Conservation (phyloP, 192 early-diverging fungal genomes). For the Umbelopsis sp. region DNA sequence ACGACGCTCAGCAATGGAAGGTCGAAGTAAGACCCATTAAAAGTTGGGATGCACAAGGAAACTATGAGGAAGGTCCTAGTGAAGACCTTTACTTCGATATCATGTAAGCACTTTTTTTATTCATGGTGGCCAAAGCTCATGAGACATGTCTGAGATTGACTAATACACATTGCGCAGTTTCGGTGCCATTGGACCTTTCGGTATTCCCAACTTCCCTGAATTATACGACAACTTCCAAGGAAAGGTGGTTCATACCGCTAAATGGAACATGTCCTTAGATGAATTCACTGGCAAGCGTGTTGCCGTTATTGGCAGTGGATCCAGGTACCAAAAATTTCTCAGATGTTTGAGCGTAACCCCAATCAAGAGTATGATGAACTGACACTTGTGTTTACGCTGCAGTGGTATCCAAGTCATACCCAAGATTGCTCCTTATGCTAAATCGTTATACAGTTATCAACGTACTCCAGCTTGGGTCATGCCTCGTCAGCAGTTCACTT, state of each 20-base stretch:
- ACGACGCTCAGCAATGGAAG: constrained; percentile 42
- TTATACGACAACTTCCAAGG: constrained; percentile 56
- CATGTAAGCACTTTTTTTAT: constrained; percentile 23
- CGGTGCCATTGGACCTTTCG: constrained; percentile 51
- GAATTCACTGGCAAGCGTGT: constrained; percentile 49
- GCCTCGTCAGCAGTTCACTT: constrained; percentile 38
- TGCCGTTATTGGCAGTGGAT: constrained; percentile 52
- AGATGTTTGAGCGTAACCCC: neutral
- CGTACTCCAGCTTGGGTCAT: constrained; percentile 53
- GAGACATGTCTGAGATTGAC: neutral
- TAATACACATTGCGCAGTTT: constrained; percentile 27
- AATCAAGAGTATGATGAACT: neutral
- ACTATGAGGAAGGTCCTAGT: constrained; percentile 15
- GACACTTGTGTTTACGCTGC: neutral
- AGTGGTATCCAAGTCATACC: constrained; percentile 57
- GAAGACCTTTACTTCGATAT: constrained; percentile 35
- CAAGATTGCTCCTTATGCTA: constrained; percentile 44
- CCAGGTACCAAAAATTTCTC: constrained; percentile 36
- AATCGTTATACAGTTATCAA: constrained; percentile 48
- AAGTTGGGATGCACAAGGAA: constrained; percentile 23
- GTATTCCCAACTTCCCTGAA: constrained; percentile 50
- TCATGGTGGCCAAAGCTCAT: neutral
- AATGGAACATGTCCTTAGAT: constrained; percentile 50
- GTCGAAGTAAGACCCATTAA: constrained; percentile 8
- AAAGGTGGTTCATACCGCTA: constrained; percentile 52